Evolutionary conservation across 1,139 yeast species (phyloP).

Genomic region (Lodderomyces oxycetoniae): DNA sequence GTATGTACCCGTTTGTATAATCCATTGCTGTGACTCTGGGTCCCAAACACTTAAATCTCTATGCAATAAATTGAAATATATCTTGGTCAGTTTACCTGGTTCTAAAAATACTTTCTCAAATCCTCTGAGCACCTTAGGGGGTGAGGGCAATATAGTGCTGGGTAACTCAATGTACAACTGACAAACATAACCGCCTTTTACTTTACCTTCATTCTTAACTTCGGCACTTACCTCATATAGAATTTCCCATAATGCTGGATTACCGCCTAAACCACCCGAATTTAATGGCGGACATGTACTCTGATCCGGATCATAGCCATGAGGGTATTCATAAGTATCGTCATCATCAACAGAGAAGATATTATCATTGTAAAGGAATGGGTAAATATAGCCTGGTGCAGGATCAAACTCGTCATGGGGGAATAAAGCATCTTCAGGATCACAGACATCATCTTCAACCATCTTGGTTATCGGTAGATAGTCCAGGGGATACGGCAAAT

Average conservation of each 20-base stretch:
- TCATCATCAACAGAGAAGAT: slow-evolving; percentile 37
- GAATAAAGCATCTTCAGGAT: slow-evolving; percentile 53
- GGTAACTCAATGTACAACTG: slow-evolving; percentile 60
- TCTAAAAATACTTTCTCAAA: slow-evolving; percentile 51
- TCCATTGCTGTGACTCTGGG: slow-evolving; percentile 54
- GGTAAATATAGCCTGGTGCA: slow-evolving; percentile 50
- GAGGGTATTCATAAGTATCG: slow-evolving; percentile 47
- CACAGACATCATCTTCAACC: slow-evolving; percentile 46
- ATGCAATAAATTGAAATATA: slow-evolving; percentile 45
- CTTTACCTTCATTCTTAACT: slow-evolving; percentile 48
- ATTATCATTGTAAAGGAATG: slow-evolving; percentile 46
- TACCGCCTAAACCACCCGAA: slow-evolving; percentile 59
- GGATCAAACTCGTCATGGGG: slow-evolving; percentile 53
- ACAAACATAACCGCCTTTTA: slow-evolving; percentile 49
- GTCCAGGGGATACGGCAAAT: slow-evolving; percentile 47
- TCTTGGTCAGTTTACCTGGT: slow-evolving; percentile 36
- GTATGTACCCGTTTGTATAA: slow-evolving; percentile 55
- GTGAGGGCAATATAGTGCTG: slow-evolving; percentile 35
- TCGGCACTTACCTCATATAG: slow-evolving; percentile 47
- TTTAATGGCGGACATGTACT: slow-evolving; percentile 38
- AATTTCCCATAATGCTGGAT: slow-evolving; percentile 41
- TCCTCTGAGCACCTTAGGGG: slow-evolving; percentile 53
- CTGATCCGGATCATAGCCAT: slow-evolving; percentile 44
- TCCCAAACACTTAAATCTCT: slow-evolving; percentile 63
- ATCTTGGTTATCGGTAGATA: slow-evolving; percentile 39